These are phyloP conservation scores for Pichia phayaonensis DNA, from an alignment of 805 yeast species.

Conservation along the genomic window DNA sequence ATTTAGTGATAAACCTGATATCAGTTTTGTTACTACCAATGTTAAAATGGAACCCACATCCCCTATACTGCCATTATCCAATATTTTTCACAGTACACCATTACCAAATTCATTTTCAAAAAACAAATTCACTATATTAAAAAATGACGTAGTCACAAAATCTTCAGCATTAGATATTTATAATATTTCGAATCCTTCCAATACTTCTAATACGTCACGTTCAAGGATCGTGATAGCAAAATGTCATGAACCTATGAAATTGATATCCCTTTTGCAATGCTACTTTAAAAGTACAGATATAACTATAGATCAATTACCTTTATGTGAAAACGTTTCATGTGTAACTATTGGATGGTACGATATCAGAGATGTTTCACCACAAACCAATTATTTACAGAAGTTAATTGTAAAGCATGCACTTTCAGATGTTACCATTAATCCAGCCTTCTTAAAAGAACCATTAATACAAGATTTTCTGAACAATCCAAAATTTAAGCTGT, in stretches of 20 bases:
- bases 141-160: not conserved
- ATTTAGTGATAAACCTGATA: not conserved
- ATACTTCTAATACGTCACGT: not conserved
- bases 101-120: not conserved
- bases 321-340: not conserved
- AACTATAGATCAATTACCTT: not conserved
- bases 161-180: not conserved
- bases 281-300: slow-evolving; percentile 5
- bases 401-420: slow-evolving; percentile 5
- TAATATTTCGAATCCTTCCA: too few species aligned
- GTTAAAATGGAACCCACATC: not conserved
- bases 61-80: not conserved
- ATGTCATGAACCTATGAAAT: not conserved
- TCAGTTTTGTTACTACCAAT: not conserved
- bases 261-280: not conserved
- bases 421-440: not conserved
- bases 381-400: slow-evolving; percentile 13
- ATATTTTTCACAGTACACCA: not conserved
- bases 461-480: not conserved
- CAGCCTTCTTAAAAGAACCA: slow-evolving; percentile 2
- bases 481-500: slow-evolving; percentile 15
- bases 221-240: not conserved
- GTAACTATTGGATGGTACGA: slow-evolving; percentile 28
- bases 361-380: slow-evolving; percentile 16
- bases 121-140: not conserved